Percentiles rank a stretch among this genome's conserved stretches.
These are phyloP conservation scores for Linnemannia elongata DNA, from an alignment of 192 early-diverging fungal genomes.

Conservation along the genomic window DNA sequence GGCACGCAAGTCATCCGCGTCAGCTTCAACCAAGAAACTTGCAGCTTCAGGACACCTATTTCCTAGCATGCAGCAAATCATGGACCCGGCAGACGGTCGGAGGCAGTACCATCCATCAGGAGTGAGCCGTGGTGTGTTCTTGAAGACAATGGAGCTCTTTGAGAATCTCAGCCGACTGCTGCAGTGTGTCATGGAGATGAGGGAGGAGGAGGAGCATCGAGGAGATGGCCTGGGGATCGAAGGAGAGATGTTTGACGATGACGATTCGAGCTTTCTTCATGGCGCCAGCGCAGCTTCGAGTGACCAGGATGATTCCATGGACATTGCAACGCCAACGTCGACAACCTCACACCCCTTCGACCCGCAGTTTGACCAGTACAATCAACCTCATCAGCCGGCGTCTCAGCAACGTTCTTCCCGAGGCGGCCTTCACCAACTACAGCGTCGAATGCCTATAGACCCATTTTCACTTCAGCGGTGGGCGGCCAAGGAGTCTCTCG, in stretches of 20 bases:
- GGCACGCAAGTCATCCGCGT: not conserved
- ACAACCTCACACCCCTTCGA: constrained; percentile 3
- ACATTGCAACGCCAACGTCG: constrained; percentile 10
- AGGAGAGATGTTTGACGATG: not conserved
- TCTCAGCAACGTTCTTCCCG: not conserved
- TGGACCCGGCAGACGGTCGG: not conserved
- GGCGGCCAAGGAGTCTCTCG: constrained; percentile 37
- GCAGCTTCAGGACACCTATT: not conserved
- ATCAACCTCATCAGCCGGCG: constrained; percentile 4
- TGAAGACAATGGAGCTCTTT: constrained; percentile 52
- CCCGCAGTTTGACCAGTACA: not conserved
- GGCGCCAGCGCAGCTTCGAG: constrained; percentile 34
- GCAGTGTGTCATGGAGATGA: constrained; percentile 53
- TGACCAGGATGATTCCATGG: constrained; percentile 53
- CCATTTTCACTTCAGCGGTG: constrained; percentile 19
- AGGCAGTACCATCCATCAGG: constrained; percentile 13
- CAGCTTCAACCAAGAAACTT: not conserved
- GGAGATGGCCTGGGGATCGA: not conserved
- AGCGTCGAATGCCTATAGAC: constrained; percentile 18
- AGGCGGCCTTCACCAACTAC: not conserved
- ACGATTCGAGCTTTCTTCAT: constrained; percentile 1
- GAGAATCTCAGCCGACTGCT: constrained; percentile 32
- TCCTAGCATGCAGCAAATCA: not conserved
- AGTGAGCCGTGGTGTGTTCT: constrained; percentile 15
- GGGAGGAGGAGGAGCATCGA: constrained; percentile 33